A percentile compares a stretch with the other conserved stretches of the same genome.
phyloP scores from a whole-genome alignment of 2,329 filamentous ascomycete species.

The Claviceps paspali region DNA sequence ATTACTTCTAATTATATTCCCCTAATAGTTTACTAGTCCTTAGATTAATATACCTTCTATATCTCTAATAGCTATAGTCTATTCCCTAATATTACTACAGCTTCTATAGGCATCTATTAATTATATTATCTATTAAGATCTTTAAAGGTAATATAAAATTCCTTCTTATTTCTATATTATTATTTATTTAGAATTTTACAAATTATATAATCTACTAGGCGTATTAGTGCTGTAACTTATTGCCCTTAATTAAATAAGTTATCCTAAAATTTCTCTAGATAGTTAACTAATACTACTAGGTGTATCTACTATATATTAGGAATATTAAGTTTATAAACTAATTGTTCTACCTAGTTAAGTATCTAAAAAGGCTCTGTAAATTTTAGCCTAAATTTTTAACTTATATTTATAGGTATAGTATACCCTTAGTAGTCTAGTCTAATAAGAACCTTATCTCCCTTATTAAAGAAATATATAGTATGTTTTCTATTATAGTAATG shows the following conservation, averaged over 20 bases:
- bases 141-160: neutral
- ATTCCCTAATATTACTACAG: too few species aligned
- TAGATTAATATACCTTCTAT: too few species aligned
- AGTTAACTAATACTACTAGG: neutral
- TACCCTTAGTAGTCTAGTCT: neutral
- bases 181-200: neutral
- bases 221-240: neutral
- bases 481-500: neutral
- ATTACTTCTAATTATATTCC: too few species aligned
- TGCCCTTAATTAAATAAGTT: neutral
- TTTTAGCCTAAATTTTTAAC: neutral
- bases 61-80: too few species aligned
- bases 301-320: neutral
- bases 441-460: neutral
- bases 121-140: neutral
- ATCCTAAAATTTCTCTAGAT: neutral
- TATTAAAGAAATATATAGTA: neutral
- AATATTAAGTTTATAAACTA: neutral
- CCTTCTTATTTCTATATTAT: neutral
- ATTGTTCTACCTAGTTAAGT: neutral
- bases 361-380: neutral
- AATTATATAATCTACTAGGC: neutral
- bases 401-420: neutral
- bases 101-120: too few species aligned
- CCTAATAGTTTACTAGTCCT: too few species aligned